Evolutionary conservation across 2,329 filamentous ascomycete genomes (phyloP).

Genomic region (Nannizzia gypsea): DNA sequence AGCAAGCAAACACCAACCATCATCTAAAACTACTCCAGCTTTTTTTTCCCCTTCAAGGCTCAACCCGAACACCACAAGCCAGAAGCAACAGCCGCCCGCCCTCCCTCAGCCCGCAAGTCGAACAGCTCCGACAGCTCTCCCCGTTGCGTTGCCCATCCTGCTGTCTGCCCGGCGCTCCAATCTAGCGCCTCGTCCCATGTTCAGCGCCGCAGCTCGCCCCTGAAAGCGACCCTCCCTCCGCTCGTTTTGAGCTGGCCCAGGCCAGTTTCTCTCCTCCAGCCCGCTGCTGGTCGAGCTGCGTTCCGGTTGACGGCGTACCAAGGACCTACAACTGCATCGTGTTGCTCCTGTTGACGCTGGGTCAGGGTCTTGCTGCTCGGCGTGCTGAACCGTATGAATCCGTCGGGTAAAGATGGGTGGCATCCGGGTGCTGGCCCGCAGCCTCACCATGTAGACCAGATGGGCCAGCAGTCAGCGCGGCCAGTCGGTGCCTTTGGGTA

Average conservation of each 20-base stretch:
- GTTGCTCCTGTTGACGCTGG: neutral
- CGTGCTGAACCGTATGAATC: slow-evolving; percentile 25
- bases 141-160: neutral
- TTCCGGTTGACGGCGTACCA: neutral
- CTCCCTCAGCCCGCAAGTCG: no score
- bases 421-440: slow-evolving; percentile 30
- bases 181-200: neutral
- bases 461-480: slow-evolving; percentile 30
- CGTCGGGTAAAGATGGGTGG: slow-evolving; percentile 33
- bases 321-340: neutral
- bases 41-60: no score
- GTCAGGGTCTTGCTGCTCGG: neutral
- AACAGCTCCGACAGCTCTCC: neutral
- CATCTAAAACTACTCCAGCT: neutral
- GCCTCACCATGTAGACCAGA: slow-evolving; percentile 32
- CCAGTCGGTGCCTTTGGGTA: slow-evolving; percentile 36
- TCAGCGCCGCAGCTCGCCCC: neutral
- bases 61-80: no score
- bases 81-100: no score
- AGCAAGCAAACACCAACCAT: neutral
- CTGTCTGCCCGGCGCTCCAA: neutral
- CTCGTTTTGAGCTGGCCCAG: neutral
- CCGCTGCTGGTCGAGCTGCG: neutral
- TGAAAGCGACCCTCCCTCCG: neutral
- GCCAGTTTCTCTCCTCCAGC: neutral